These are phyloP conservation scores for Leccinum aurantiacum DNA, from an alignment of 768 basidiomycete genomes.

Conservation along the genomic window DNA sequence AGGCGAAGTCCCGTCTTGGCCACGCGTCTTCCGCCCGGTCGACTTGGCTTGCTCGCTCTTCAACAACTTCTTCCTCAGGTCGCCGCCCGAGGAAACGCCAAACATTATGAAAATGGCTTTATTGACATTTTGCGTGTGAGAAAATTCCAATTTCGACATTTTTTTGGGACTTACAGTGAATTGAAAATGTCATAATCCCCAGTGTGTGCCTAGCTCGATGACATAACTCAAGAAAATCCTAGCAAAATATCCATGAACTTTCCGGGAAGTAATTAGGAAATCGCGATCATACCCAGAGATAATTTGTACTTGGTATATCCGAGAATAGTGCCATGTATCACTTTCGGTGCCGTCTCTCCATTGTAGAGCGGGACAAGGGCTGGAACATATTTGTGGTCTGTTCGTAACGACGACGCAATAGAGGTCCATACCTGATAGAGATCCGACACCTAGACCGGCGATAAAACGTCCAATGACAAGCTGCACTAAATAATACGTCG, in stretches of 20 bases:
- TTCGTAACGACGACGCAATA: not conserved
- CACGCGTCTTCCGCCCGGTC: constrained; percentile 57
- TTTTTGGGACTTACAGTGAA: no score
- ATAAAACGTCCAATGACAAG: constrained; percentile 71
- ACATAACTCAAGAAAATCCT: constrained; percentile 74
- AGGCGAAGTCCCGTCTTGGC: constrained; percentile 52
- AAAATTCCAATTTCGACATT: no score
- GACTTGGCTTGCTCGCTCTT: constrained; percentile 84
- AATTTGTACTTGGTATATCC: constrained; percentile 77
- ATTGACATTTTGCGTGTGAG: no score
- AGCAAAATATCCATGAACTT: not conserved
- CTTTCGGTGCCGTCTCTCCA: constrained; percentile 76
- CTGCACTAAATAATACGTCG: constrained; percentile 57
- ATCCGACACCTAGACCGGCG: constrained; percentile 76
- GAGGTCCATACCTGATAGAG: constrained; percentile 54
- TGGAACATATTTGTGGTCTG: constrained; percentile 15
- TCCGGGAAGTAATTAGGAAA: not conserved
- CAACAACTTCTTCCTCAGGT: constrained; percentile 74
- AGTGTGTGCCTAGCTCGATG: constrained; percentile 52
- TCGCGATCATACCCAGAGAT: constrained; percentile 54
- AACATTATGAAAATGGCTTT: no score
- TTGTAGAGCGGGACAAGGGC: constrained; percentile 70
- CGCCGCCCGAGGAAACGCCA: constrained; percentile 60
- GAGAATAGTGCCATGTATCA: constrained; percentile 67
- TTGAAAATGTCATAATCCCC: no score